phyloP scores from a whole-genome alignment of 495 filamentous ascomycete species.

The Ramalina peruviana region DNA sequence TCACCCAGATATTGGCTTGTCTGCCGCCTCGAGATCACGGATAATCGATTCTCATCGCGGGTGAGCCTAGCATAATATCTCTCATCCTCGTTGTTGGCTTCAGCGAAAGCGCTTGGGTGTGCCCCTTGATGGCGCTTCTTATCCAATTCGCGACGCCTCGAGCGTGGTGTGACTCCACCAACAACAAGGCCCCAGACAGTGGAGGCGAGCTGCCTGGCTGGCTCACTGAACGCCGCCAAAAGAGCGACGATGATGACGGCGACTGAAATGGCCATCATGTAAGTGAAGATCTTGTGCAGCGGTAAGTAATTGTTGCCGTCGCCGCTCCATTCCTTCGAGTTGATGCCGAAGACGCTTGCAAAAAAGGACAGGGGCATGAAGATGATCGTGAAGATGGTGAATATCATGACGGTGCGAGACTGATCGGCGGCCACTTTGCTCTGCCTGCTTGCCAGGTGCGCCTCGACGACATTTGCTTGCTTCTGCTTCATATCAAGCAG shows the following conservation, averaged over 20 bases:
- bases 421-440: constrained; percentile 50
- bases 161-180: background rate
- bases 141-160: too few species aligned
- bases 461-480: constrained; percentile 54
- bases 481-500: constrained; percentile 56
- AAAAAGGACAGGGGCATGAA: constrained; percentile 56
- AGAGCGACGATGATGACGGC: constrained; percentile 31
- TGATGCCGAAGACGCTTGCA: constrained; percentile 53
- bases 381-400: constrained; percentile 55
- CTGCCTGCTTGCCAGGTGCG: constrained; percentile 47
- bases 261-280: constrained; percentile 24
- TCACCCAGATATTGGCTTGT: constrained; percentile 6
- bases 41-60: background rate
- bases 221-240: constrained; percentile 30
- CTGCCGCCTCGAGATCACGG: constrained; percentile 4
- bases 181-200: constrained; percentile 18
- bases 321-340: constrained; percentile 48
- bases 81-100: too few species aligned
- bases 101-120: too few species aligned
- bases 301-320: constrained; percentile 17
- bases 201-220: constrained; percentile 20
- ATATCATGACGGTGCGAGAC: constrained; percentile 52
- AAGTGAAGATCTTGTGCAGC: constrained; percentile 23
- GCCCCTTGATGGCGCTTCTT: too few species aligned
- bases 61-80: background rate